Evolutionary conservation across 441 rosid species (phyloP).

Genomic region (Melastoma candidum): DNA sequence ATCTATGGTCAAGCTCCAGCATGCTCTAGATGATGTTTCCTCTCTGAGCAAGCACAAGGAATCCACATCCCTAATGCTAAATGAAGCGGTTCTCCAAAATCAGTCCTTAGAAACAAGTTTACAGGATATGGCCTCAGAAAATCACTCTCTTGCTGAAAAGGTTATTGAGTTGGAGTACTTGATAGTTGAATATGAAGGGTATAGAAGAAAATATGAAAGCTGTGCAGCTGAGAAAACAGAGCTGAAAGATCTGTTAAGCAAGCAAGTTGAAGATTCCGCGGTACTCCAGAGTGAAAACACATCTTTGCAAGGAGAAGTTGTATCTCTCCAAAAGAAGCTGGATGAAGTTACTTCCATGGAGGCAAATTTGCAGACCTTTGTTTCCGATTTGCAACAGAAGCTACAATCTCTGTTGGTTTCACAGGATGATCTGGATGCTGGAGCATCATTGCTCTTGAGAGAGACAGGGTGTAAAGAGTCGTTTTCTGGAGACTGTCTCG

Average conservation of each 20-base stretch:
- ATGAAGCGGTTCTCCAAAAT: constrained; percentile 51
- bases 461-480: constrained; percentile 27
- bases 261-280: constrained; percentile 40
- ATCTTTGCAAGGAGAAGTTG: constrained; percentile 46
- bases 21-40: constrained; percentile 55
- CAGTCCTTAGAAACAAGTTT: constrained; percentile 49
- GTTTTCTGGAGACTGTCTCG: constrained; percentile 34
- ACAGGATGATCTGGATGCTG: constrained; percentile 29
- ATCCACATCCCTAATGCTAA: constrained; percentile 43
- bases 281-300: constrained; percentile 36
- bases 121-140: constrained; percentile 44
- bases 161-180: constrained; percentile 55
- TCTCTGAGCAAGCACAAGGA: constrained; percentile 51
- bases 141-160: constrained; percentile 50
- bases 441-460: constrained; percentile 21
- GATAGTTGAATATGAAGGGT: constrained; percentile 38
- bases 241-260: constrained; percentile 50
- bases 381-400: constrained; percentile 31
- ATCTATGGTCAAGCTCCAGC: constrained; percentile 55
- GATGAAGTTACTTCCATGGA: constrained; percentile 36
- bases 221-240: constrained; percentile 52
- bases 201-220: constrained; percentile 47
- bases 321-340: constrained; percentile 9
- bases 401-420: constrained; percentile 34
- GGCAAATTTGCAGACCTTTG: constrained; percentile 37